Evolutionary conservation across 441 rosid genomes (phyloP).

Genomic region (Erodium trifolium): DNA sequence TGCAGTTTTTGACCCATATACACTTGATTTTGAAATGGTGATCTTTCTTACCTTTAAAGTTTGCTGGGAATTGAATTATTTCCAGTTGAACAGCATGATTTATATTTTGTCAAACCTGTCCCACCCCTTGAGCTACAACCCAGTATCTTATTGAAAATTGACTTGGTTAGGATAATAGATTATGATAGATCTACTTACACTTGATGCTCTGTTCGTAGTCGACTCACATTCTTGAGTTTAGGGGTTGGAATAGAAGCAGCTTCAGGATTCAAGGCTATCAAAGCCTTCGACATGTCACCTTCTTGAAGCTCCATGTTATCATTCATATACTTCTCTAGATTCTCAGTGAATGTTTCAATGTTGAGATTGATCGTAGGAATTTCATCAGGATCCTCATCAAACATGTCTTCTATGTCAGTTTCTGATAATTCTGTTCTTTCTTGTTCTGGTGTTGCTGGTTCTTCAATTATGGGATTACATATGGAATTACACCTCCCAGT

Average conservation of each 20-base stretch:
- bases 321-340: conserved; percentile 56
- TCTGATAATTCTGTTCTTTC: conserved; percentile 34
- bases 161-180: conserved; percentile 20
- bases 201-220: conserved; percentile 87
- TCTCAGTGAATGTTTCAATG: conserved; percentile 49
- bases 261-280: conserved; percentile 69
- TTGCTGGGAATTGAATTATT: no score
- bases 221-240: conserved; percentile 65
- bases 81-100: not conserved
- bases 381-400: conserved; percentile 62
- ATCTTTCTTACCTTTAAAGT: no score
- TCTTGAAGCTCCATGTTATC: conserved; percentile 65
- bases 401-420: conserved; percentile 65
- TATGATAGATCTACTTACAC: conserved; percentile 59
- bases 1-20: not conserved
- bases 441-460: conserved; percentile 74
- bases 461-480: conserved; percentile 63
- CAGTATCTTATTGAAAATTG: not conserved
- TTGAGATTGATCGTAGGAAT: conserved; percentile 76
- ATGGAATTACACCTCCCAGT: conserved; percentile 18
- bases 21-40: not conserved
- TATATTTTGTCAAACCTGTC: conserved; percentile 17
- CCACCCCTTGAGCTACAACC: not conserved
- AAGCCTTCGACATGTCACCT: conserved; percentile 74
- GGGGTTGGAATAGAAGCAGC: conserved; percentile 68